These are phyloP conservation scores for Fusarium tjaetaba DNA, from an alignment of 2,329 filamentous ascomycete species.

Conservation along the genomic window DNA sequence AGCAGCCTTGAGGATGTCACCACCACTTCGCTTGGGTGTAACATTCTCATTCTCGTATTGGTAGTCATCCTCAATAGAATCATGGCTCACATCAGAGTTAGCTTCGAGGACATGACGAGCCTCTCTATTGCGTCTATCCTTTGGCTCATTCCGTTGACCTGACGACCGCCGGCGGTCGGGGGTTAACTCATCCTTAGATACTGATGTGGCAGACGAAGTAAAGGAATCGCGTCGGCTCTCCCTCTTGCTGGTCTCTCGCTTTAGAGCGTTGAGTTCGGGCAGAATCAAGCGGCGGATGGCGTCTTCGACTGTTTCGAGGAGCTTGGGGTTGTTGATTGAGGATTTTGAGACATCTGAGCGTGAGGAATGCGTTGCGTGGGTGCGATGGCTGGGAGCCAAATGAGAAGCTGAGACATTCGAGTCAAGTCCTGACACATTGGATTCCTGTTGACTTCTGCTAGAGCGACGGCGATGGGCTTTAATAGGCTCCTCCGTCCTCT, in stretches of 20 bases:
- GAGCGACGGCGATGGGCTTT: constrained; percentile 61
- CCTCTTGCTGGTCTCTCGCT: constrained; percentile 86
- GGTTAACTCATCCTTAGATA: constrained; percentile 65
- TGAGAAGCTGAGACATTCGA: constrained; percentile 66
- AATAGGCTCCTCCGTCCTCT: constrained; percentile 58
- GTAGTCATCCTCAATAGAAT: constrained; percentile 55
- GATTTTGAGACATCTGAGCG: constrained; percentile 67
- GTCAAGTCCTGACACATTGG: constrained; percentile 62
- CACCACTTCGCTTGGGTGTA: constrained; percentile 57
- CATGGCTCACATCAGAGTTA: constrained; percentile 59
- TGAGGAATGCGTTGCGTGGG: constrained; percentile 63
- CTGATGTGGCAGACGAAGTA: constrained; percentile 64
- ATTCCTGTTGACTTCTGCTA: constrained; percentile 63
- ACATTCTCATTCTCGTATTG: constrained; percentile 51
- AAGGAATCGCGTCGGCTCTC: constrained; percentile 75
- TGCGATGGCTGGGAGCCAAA: constrained; percentile 64
- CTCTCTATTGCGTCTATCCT: constrained; percentile 61
- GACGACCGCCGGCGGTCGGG: constrained; percentile 70
- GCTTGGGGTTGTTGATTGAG: constrained; percentile 90
- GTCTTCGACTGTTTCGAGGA: constrained; percentile 92
- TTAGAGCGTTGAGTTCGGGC: constrained; percentile 90
- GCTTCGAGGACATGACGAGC: constrained; percentile 65
- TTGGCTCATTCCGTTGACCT: constrained; percentile 61
- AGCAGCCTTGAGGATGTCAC: constrained; percentile 56
- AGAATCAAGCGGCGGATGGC: constrained; percentile 89